These are phyloP conservation scores for Rhizoclosmatium hyalinum DNA, from an alignment of 371 early-diverging fungal species.

Conservation along the genomic window DNA sequence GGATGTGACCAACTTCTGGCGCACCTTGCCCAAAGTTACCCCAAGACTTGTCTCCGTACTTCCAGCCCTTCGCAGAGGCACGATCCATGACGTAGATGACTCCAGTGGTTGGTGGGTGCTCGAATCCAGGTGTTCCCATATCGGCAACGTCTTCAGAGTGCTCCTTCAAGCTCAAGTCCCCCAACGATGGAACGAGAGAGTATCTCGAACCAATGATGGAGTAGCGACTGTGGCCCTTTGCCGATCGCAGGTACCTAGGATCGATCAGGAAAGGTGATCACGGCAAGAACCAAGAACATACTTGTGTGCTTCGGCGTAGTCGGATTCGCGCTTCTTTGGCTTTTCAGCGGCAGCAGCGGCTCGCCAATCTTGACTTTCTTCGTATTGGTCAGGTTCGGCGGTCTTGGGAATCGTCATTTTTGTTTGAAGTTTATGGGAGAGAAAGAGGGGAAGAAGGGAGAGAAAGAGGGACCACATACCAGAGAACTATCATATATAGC, in stretches of 20 bases:
- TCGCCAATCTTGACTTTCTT: background rate
- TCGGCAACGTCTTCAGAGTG: background rate
- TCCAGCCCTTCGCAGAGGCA: constrained; percentile 53
- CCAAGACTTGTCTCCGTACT: constrained; percentile 51
- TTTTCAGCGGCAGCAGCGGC: background rate
- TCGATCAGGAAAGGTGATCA: background rate
- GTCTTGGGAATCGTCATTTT: too few relatives aligned
- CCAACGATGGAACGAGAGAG: background rate
- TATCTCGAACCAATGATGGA: background rate
- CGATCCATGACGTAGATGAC: constrained; percentile 64
- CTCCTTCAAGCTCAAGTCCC: background rate
- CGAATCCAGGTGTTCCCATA: constrained; percentile 12
- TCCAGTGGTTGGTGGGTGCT: constrained; percentile 54
- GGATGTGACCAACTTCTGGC: constrained; percentile 54
- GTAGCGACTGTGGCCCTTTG: background rate
- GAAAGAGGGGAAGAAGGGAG: too few relatives aligned
- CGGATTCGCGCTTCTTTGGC: background rate
- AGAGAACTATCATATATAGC: too few relatives aligned
- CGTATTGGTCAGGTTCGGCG: too few relatives aligned
- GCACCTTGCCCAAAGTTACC: constrained; percentile 67
- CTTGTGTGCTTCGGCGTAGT: background rate
- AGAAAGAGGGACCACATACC: too few relatives aligned
- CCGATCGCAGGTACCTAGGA: background rate
- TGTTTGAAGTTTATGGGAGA: too few relatives aligned
- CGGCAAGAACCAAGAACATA: background rate